Percentiles rank a stretch among this genome's conserved stretches.
Evolutionary conservation across 805 yeast species (phyloP).

Genomic region (Maudiozyma turicensis): DNA sequence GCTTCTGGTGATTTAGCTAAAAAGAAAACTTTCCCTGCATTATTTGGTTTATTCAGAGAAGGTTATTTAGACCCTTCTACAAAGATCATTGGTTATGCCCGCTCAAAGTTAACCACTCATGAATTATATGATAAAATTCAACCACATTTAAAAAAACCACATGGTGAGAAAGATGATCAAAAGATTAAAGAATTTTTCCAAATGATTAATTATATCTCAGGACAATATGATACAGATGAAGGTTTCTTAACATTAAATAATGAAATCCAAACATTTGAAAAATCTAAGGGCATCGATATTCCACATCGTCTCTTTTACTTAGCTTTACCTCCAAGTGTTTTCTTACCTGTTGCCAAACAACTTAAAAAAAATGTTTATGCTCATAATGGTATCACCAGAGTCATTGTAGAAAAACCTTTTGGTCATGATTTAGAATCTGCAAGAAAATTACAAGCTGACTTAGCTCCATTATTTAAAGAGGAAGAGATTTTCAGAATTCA

Average conservation of each 20-base stretch:
- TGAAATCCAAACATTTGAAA: constrained; percentile 52
- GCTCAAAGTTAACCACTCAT: constrained; percentile 59
- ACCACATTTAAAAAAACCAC: constrained; percentile 47
- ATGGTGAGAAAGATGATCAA: constrained; percentile 32
- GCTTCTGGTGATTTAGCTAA: constrained; percentile 94
- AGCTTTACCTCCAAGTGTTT: constrained; percentile 92
- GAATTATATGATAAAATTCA: constrained; percentile 61
- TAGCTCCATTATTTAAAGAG: constrained; percentile 86
- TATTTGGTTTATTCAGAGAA: constrained; percentile 65
- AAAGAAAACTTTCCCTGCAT: constrained; percentile 87
- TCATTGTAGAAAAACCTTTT: constrained; percentile 93
- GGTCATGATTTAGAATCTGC: constrained; percentile 84
- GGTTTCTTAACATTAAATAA: constrained; percentile 55
- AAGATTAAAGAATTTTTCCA: constrained; percentile 55
- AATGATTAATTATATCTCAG: constrained; percentile 58
- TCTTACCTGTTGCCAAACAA: constrained; percentile 65
- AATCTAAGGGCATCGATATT: constrained; percentile 32
- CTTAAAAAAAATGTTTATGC: constrained; percentile 62
- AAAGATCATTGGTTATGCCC: constrained; percentile 83
- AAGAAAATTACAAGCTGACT: constrained; percentile 59
- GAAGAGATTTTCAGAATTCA: constrained; percentile 92
- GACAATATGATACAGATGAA: constrained; percentile 70
- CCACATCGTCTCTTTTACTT: constrained; percentile 82
- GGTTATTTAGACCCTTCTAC: constrained; percentile 64
- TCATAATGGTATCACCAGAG: constrained; percentile 58